Evolutionary conservation across 2,329 filamentous ascomycete species (phyloP), one percentile per base, ranked within the genome.

Genomic region (Penicillium concentricum): DNA sequence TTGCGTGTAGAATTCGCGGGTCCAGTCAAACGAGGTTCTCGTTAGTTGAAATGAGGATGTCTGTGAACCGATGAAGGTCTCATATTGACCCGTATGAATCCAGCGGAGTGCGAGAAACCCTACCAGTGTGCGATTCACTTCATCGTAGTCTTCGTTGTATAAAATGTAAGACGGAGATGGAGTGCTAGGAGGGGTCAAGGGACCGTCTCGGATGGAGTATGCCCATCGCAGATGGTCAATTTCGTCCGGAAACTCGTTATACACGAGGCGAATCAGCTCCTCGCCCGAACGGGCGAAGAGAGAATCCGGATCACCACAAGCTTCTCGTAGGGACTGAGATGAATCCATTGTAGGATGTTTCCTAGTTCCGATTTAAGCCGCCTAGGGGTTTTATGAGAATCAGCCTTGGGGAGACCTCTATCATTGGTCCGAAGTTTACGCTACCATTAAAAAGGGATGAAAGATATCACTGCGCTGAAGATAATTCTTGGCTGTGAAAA

Each of bases 101-200:
- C 60, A 62, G n/a, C 58, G 58, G 20, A 62, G 18, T n/a, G 58
- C 34, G 24, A 62, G 43, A 18, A 62, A 39, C 18, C 58, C 60
- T 12, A 61, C 53, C 7, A 62, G 44, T 4, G 56, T 59, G 20
- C 58, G 49, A 24, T 62, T 62, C 15, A 61, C 60, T 45, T 62
- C 58, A 15, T 62, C 60, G 30, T 57, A 57, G n/a, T 62, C 30
- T 35, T 58, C 41, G 13, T 55, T n/a, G 48, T 59, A 62, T 26
- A 62, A 28, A 6, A 55, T 57, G 39, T 44, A 44, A 6, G 60
- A 62, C 15, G 60, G 60, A 3, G 60, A 61, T 10, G 51, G 39
- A 5, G 35, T 47, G 9, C 20, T 48, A 2, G 32, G 39, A 37
- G 44, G 20, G 16, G 30, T 37, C 48, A 38, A 34, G 18, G 46